Conservation (phyloP, 23 red algal genomes). For the Gracilaria caudata region DNA sequence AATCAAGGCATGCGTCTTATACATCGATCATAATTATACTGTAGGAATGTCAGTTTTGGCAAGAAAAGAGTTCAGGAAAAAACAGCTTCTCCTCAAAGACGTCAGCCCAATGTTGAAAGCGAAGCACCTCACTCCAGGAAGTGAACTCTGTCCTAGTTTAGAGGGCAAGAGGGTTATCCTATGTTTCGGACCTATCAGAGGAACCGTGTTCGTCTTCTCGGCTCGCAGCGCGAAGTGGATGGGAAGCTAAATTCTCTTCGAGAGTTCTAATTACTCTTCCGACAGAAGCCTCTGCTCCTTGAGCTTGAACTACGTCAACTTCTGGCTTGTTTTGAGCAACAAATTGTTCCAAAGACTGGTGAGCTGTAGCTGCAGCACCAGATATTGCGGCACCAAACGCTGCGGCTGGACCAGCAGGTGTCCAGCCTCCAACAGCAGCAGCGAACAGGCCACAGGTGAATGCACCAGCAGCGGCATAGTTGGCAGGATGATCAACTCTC, state of each 20-base stretch:
- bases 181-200: neutral
- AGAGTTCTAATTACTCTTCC: constrained; percentile 7
- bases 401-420: constrained; percentile 31
- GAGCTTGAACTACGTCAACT: neutral
- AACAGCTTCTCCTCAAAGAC: neutral
- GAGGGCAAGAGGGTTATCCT: neutral
- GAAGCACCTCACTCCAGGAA: neutral
- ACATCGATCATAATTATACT: no score
- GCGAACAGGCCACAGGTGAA: constrained; percentile 68
- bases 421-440: constrained; percentile 40
- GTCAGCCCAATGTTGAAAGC: neutral
- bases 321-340: neutral
- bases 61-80: no score
- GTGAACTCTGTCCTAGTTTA: neutral
- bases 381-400: constrained; percentile 43
- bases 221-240: constrained; percentile 5
- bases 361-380: constrained; percentile 27
- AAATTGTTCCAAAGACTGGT: constrained; percentile 22
- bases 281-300: constrained; percentile 17
- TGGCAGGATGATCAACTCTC: constrained; percentile 33
- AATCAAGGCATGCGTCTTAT: no score
- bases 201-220: neutral
- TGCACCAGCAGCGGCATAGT: constrained; percentile 47
- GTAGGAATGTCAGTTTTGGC: no score
- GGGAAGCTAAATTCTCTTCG: constrained; percentile 20